Evolutionary conservation across 352 stramenopile species (phyloP), one percentile per base, ranked within the genome.

Genomic region (Globisporangium echinulatum): DNA sequence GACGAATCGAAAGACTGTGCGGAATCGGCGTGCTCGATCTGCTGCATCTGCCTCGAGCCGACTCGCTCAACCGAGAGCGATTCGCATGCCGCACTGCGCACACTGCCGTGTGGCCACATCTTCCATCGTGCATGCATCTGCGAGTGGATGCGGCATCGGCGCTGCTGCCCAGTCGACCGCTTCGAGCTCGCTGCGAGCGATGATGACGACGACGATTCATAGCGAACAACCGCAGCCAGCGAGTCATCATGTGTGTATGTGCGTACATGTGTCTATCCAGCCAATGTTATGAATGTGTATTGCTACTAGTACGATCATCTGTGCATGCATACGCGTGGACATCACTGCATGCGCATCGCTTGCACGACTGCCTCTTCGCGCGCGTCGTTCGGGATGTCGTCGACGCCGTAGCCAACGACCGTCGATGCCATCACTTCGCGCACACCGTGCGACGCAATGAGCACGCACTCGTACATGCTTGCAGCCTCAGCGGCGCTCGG

Each of bases 361-460:
- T 81, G 61, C 6, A 76, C 64, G 54, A 87, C 77, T 4, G 71
- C 72, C 53, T 84, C 72, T n/a, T 80, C 72, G 49, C 62, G 68
- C 38, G 74, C 69, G 49, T 78, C 63, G 19, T 70, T 79, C 7
- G 61, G 68, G 6, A 69, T 56, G 62, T 74, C 77, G 39, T 64
- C 56, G 50, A 15, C 13, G 6, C 13, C 43, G 33, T 33, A 36
- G 9, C 3, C 19, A 17, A 17, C 47, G 61, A 4, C 50, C 6
- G 59, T 63, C 42, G 57, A 51, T 14, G 61, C 52, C 42, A 75
- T 66, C 11, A 72, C 61, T 58, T 92, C 80, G 5, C 77, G 77
- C 53, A 88, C 76, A 39, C 74, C 77, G 43, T 81, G 74, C 39
- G 58, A 75, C 5, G 77, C 80, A 52, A 85, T 63, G 58, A 89